Evolutionary conservation across 352 stramenopile genomes (phyloP), one percentile per base, ranked within the genome.

Genomic region (Chrysophaeum taylorii): DNA sequence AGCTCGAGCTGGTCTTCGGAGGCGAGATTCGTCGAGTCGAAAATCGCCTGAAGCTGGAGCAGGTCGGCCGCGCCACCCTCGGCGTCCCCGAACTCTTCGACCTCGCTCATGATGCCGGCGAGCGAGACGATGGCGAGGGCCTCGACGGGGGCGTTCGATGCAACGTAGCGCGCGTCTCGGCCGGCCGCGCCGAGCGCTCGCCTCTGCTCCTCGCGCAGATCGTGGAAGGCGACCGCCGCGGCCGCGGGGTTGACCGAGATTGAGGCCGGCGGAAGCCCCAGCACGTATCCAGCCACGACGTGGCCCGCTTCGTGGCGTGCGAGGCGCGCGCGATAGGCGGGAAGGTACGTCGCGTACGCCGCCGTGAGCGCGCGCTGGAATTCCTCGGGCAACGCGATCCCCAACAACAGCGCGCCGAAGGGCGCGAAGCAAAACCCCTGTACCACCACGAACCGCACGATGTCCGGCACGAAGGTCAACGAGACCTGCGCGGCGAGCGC

Each of bases 1-100:
- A 31, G 16, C 27, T 2, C 25, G 5, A 63, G 2, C 2, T 7
- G 9, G 4, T 9, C 52, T 25, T 39, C 52, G 27, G 12, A 25
- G 52, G n/a, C 12, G 5, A 63, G 14, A 31, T 31, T 25, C 14
- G 75, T 72, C 68, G 68, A 75, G 25, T 71, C 70, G 61, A 80
- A 81, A 31, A 82, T 76, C 21, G 71, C 68, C 27, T 75, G 76
- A 33, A 84, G 64, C 60, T 85, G 80, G 60, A 75, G 64, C 31
- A 87, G 76, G 75, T 87, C 82, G 0, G 82, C 82, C 27, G 79
- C 64, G 41, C 82, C 82, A 45, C 82, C 82, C 68, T 87, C 80
- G 23, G 82, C 76, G 70, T 83, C 82, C 35, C 78, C 79, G 73
- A 79, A 85, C 15, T 79, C 73, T 21, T 86, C 75, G 53, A 87